Conservation (phyloP, 2,329 filamentous ascomycete species). For the Lachnellula subtilissima region DNA sequence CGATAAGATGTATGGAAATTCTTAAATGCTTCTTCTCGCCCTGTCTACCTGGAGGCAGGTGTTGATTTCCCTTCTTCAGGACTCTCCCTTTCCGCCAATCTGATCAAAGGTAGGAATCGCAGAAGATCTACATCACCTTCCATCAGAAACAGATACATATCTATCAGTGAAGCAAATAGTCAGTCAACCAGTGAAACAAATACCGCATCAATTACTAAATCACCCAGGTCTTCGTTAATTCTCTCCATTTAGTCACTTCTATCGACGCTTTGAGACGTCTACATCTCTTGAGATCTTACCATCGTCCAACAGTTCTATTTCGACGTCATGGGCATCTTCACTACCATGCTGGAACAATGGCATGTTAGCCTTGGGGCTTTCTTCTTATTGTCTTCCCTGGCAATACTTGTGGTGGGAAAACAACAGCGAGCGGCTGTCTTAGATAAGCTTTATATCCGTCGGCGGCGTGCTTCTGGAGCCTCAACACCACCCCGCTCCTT, state of each 20-base stretch:
- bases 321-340: slow-evolving; percentile 16
- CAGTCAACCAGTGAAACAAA: no score
- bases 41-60: not conserved
- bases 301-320: no score
- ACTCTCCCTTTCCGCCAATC: no score
- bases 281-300: no score
- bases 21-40: not conserved
- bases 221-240: no score
- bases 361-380: slow-evolving; percentile 22
- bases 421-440: slow-evolving; percentile 22
- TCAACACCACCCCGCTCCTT: slow-evolving; percentile 30
- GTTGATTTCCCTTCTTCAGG: not conserved
- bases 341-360: slow-evolving; percentile 20
- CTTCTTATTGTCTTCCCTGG: slow-evolving; percentile 19
- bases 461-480: slow-evolving; percentile 27
- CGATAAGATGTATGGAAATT: slow-evolving; percentile 1
- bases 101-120: no score
- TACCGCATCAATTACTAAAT: no score
- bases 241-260: no score
- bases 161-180: no score
- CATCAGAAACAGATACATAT: no score
- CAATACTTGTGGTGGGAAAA: slow-evolving; percentile 20
- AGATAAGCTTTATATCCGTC: slow-evolving; percentile 21
- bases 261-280: no score
- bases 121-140: no score